Conservation (phyloP, 2,329 filamentous ascomycete species). For the Beauveria pseudobassiana region DNA sequence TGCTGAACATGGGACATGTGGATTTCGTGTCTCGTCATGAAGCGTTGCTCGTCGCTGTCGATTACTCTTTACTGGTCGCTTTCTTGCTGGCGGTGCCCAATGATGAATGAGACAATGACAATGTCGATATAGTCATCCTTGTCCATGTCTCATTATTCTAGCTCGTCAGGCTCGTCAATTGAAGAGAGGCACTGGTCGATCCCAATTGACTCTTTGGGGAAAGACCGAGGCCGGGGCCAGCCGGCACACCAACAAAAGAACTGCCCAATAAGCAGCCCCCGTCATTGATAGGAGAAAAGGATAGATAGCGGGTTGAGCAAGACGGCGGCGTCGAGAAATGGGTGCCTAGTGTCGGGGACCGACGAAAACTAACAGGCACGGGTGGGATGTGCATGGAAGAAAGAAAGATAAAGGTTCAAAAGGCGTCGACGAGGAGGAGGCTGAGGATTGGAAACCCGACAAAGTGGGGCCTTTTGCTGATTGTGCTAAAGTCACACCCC, state of each 20-base stretch:
- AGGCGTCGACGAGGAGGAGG: background rate
- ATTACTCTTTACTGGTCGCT: background rate
- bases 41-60: background rate
- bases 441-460: conserved; percentile 1
- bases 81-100: background rate
- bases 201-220: background rate
- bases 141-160: background rate
- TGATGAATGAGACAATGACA: conserved; percentile 1
- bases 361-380: conserved; percentile 8
- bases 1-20: background rate
- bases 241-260: background rate
- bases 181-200: background rate
- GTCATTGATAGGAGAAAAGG: background rate
- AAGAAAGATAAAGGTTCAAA: background rate
- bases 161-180: background rate
- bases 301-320: conserved; percentile 2
- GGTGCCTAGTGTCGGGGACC: background rate
- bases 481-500: conserved; percentile 4
- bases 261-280: conserved; percentile 1
- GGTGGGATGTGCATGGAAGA: background rate
- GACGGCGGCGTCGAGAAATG: conserved; percentile 1
- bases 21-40: background rate
- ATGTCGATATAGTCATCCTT: background rate
- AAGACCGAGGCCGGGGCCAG: background rate
- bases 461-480: conserved; percentile 5